Evolutionary conservation across 2,329 filamentous ascomycete genomes (phyloP).

Genomic region (Fusarium sp.): DNA sequence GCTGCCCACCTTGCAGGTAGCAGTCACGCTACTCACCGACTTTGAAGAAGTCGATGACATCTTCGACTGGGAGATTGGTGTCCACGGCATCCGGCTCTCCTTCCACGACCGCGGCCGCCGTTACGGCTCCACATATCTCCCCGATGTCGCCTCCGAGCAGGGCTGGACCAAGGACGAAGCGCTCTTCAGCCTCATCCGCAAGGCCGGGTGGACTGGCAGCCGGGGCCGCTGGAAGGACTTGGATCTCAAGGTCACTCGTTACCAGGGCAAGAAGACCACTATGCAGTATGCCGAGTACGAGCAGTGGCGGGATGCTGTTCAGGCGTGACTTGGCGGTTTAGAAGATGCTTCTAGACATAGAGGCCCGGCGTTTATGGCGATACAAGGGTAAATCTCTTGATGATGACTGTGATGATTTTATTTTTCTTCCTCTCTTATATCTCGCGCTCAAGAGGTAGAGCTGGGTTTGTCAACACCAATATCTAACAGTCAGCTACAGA

Average conservation of each 20-base stretch:
- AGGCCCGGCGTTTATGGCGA: constrained; percentile 43
- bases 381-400: constrained; percentile 11
- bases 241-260: constrained; percentile 81
- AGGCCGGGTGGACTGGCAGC: constrained; percentile 91
- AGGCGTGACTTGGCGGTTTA: constrained; percentile 20
- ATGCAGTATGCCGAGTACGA: constrained; percentile 79
- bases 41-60: constrained; percentile 80
- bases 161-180: constrained; percentile 96
- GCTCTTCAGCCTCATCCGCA: constrained; percentile 88
- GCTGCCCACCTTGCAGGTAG: constrained; percentile 69
- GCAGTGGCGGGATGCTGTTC: constrained; percentile 81
- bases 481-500: constrained; percentile 30
- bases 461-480: constrained; percentile 15
- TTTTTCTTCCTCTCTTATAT: constrained; percentile 13
- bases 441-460: constrained; percentile 36
- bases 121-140: constrained; percentile 89
- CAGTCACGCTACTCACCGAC: constrained; percentile 84
- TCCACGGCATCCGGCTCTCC: constrained; percentile 86
- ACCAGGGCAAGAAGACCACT: constrained; percentile 84
- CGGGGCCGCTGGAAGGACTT: constrained; percentile 83
- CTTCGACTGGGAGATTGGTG: constrained; percentile 87
- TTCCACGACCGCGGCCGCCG: constrained; percentile 80
- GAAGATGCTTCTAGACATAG: constrained; percentile 45
- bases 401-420: constrained; percentile 4
- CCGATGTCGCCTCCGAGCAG: constrained; percentile 91